Conservation (phyloP, 176 grass and related monocot genomes). For the Phoenix dactylifera region DNA sequence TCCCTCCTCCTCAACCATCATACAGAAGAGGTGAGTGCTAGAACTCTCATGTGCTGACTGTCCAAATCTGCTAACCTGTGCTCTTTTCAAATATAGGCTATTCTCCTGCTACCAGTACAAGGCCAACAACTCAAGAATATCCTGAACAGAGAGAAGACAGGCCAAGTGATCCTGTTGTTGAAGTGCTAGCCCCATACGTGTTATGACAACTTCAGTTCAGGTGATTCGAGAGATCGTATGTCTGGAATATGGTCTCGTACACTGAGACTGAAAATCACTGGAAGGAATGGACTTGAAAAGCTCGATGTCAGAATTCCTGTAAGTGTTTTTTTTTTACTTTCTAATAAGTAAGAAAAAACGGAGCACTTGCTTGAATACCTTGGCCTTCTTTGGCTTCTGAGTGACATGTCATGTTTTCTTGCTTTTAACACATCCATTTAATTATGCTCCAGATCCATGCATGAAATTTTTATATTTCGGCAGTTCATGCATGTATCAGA, state of each 20-base stretch:
- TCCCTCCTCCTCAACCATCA: constrained; percentile 36
- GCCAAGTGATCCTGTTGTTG: constrained; percentile 60
- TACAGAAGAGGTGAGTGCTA: constrained; percentile 33
- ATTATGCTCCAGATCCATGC: no score
- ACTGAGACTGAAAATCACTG: constrained; percentile 73
- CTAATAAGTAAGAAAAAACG: no score
- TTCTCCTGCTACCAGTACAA: constrained; percentile 23
- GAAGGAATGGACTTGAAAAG: constrained; percentile 68
- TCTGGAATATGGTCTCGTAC: constrained; percentile 77
- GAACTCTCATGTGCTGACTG: background rate
- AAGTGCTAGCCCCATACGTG: constrained; percentile 54
- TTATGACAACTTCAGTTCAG: constrained; percentile 53
- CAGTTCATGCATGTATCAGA: no score
- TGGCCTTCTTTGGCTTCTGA: no score
- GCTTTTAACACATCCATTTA: no score
- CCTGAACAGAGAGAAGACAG: constrained; percentile 20
- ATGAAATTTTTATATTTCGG: no score
- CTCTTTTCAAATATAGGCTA: constrained; percentile 31
- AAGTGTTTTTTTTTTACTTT: constrained; percentile 16
- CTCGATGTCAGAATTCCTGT: constrained; percentile 92
- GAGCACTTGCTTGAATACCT: no score
- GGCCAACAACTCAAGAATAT: constrained; percentile 24
- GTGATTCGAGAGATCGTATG: constrained; percentile 35
- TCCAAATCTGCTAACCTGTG: constrained; percentile 9
- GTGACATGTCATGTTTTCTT: no score